phyloP scores from a whole-genome alignment of 1,284 basidiomycete species.

The Apiotrichum veenhuisii region DNA sequence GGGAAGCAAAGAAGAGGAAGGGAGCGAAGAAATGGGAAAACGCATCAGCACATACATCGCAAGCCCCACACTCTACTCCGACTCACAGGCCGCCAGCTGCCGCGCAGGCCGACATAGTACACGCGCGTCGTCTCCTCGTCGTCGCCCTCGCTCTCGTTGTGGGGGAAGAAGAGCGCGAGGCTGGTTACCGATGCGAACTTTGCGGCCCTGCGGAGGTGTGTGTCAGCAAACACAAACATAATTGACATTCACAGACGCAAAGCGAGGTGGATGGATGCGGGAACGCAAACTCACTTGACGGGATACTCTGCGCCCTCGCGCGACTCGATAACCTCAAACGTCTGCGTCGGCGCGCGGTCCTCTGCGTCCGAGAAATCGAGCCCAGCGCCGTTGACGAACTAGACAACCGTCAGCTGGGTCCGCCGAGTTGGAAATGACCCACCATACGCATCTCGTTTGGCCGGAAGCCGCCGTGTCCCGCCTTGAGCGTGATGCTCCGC shows the following conservation, averaged over 20 bases:
- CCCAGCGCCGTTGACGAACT: constrained; percentile 43
- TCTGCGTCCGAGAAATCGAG: constrained; percentile 47
- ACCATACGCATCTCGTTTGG: constrained; percentile 42
- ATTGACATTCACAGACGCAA: background rate
- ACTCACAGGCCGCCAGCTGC: constrained; percentile 44
- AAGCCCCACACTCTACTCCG: no score
- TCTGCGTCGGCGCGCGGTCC: constrained; percentile 35
- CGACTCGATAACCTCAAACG: constrained; percentile 34
- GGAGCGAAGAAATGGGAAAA: background rate
- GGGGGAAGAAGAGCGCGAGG: constrained; percentile 45
- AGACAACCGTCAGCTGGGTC: background rate
- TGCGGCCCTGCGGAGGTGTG: constrained; percentile 32
- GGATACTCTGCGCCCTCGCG: constrained; percentile 47
- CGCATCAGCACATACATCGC: background rate
- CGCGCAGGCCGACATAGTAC: constrained; percentile 46
- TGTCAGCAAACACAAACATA: background rate
- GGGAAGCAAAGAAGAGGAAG: background rate
- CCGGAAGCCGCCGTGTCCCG: constrained; percentile 41
- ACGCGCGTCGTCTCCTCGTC: constrained; percentile 46
- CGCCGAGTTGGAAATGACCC: constrained; percentile 3
- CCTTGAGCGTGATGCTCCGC: constrained; percentile 46
- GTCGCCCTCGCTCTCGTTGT: constrained; percentile 44
- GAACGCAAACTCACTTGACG: constrained; percentile 38
- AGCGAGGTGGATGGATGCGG: background rate
- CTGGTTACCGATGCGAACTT: constrained; percentile 45